These are phyloP conservation scores for Yamadazyma aaseri DNA, from an alignment of 1,139 yeast genomes.

Conservation along the genomic window DNA sequence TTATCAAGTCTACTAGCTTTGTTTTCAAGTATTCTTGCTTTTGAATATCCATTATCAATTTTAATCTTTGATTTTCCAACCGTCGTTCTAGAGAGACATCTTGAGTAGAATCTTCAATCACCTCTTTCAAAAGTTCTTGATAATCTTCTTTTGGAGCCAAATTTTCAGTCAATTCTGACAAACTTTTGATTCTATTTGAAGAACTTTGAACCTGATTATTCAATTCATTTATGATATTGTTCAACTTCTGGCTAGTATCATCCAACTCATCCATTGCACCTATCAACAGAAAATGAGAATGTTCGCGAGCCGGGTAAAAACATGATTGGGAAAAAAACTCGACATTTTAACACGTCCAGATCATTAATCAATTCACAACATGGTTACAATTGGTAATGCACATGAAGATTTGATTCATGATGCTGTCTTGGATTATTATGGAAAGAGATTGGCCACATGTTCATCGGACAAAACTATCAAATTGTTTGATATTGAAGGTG, in stretches of 20 bases:
- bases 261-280: slow-evolving; percentile 14
- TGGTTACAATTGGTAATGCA: slow-evolving; percentile 78
- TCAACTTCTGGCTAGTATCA: slow-evolving; percentile 12
- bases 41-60: slow-evolving; percentile 43
- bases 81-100: slow-evolving; percentile 9
- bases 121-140: slow-evolving; percentile 12
- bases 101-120: slow-evolving; percentile 6
- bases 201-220: slow-evolving; percentile 9
- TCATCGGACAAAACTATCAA: slow-evolving; percentile 93
- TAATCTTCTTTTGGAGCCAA: slow-evolving; percentile 22
- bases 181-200: slow-evolving; percentile 11
- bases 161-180: slow-evolving; percentile 22
- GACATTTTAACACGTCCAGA: slow-evolving; percentile 3
- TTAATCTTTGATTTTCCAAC: slow-evolving; percentile 36
- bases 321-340: not conserved
- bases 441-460: slow-evolving; percentile 91
- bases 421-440: slow-evolving; percentile 94
- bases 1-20: slow-evolving; percentile 33
- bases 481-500: slow-evolving; percentile 83
- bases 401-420: slow-evolving; percentile 93
- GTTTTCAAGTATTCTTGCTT: slow-evolving; percentile 38
- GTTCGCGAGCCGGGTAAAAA: slow-evolving; percentile 4
- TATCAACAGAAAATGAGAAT: not conserved
- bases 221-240: slow-evolving; percentile 7
- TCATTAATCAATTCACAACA: slow-evolving; percentile 13